phyloP scores from a whole-genome alignment of 164 flowering plant species.

The Platanus orientalis region DNA sequence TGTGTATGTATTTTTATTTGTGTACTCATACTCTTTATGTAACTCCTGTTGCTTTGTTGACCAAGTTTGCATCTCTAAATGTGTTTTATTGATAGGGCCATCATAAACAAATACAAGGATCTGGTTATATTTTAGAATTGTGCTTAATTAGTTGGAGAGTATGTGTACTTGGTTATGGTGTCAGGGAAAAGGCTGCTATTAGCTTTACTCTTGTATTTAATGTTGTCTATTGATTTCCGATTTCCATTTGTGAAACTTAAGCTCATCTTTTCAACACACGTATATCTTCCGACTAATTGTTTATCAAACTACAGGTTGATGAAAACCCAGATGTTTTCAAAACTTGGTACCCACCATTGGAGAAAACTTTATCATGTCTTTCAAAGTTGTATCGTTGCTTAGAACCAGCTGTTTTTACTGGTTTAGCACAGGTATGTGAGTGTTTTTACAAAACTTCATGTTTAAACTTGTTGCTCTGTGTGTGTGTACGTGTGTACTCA shows the following conservation, averaged over 20 bases:
- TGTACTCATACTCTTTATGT: background rate
- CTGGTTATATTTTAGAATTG: background rate
- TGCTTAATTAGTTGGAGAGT: background rate
- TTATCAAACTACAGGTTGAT: conserved; percentile 42
- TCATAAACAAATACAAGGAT: background rate
- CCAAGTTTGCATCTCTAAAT: background rate
- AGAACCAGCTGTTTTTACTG: conserved; percentile 90
- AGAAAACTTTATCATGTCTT: conserved; percentile 86
- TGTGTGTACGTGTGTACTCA: background rate
- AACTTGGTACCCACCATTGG: conserved; percentile 95
- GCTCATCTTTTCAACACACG: background rate
- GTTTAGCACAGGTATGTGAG: conserved; percentile 82
- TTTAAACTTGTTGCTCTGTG: background rate
- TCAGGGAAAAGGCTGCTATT: background rate
- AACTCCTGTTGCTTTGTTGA: background rate
- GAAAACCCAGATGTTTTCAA: conserved; percentile 59
- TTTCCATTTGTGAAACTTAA: background rate
- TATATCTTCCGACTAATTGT: background rate
- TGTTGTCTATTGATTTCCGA: background rate
- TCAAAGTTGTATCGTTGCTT: conserved; percentile 84
- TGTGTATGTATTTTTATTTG: background rate
- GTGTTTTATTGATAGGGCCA: background rate
- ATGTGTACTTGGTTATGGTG: background rate
- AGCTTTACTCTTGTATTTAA: background rate
- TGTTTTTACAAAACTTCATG: background rate